Base-by-base conservation (phyloP, 345 rosid species). In the Microthlaspi erraticum region DNA sequence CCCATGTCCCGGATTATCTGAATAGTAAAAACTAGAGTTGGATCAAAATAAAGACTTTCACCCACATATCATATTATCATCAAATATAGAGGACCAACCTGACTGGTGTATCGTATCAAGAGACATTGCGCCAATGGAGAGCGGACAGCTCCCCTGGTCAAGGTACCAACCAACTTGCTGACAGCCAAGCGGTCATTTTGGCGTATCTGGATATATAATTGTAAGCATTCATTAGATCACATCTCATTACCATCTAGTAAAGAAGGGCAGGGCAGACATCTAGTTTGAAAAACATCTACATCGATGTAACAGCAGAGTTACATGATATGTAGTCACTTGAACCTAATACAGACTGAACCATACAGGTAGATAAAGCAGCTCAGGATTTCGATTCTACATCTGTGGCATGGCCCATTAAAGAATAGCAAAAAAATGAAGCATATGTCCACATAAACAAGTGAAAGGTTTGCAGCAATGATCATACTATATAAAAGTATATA, bases 41-140 rank as follows among this genome's bases (percentile, higher is more conserved):
- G 23, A 33, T 75, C 51, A 56, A 31, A 43, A 43, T 48, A 52
- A 8, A 19, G 37, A 33, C 33, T 16, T 64, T 49, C 36, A 32
- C 5, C 51, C 11, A 39, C 54, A 20, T 20, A 56, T 56, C 57
- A 56, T 49, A 54, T 56, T 34, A 70, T 64, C 43, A 34, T 2
- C 14, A 58, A 41, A 60, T 17, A 38, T 44, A 39, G 52, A 51
- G 68, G 60, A 51, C 33, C 68, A 46, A 93, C 98, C 96, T 93
- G 98, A 72, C 90, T 90, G 54, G 92, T 68, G 66, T 93, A 93
- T 61, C 98, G 97, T 71, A 93, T 90, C 81, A 91, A 83, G 38
- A 87, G 96, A 82, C 98, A 93, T 66, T 91, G 97, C 39, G 97
- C 97, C 80, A 93, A 79, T 53, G 98, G 98, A 37, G 98, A 91